These are phyloP conservation scores for Angomonas ambiguus DNA, from an alignment of 208 protist species.

Conservation along the genomic window DNA sequence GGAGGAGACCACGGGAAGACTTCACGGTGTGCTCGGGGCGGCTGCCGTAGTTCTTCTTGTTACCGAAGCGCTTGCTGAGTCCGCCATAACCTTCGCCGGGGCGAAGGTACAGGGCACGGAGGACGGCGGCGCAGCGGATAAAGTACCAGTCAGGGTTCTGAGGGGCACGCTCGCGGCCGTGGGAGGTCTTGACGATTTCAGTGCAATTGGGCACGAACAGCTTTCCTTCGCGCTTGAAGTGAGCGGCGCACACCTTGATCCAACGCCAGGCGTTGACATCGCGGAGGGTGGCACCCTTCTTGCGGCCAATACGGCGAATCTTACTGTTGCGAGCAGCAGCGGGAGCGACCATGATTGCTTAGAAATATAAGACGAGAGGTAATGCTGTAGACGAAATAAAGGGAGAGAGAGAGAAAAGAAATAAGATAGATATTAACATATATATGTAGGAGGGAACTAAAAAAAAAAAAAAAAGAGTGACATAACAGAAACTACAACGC, in stretches of 20 bases:
- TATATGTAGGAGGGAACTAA: constrained; percentile 17
- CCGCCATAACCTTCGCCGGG: constrained; percentile 92
- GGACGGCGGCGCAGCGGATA: constrained; percentile 94
- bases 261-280: constrained; percentile 95
- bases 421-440: constrained; percentile 5
- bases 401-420: constrained; percentile 1
- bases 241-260: constrained; percentile 91
- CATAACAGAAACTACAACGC: too few relatives aligned
- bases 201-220: constrained; percentile 94
- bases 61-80: constrained; percentile 93
- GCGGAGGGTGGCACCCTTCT: constrained; percentile 89
- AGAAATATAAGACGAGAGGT: constrained; percentile 12
- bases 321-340: constrained; percentile 35
- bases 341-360: constrained; percentile 36
- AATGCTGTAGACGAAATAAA: constrained; percentile 10
- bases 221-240: constrained; percentile 96
- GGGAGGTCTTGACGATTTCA: constrained; percentile 96
- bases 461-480: constrained; percentile 15
- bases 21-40: constrained; percentile 83
- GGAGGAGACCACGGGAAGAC: constrained; percentile 86
- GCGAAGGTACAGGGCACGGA: constrained; percentile 96
- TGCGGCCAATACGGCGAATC: constrained; percentile 86
- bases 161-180: constrained; percentile 95
- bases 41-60: constrained; percentile 87
- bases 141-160: constrained; percentile 98